Conservation (phyloP, 1,139 yeast genomes). For the Candida pseudoviswanathii region DNA sequence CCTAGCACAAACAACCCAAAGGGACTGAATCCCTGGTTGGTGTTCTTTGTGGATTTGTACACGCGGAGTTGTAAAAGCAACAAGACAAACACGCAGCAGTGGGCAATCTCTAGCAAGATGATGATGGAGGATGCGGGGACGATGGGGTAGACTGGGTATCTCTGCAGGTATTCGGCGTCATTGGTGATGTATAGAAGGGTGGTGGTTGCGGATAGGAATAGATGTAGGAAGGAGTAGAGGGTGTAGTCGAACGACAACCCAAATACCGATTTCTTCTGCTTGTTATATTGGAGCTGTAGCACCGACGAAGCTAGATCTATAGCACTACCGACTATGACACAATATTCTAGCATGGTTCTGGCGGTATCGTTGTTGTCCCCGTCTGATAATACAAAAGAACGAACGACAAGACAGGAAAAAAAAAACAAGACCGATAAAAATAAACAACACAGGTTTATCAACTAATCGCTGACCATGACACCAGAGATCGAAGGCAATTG, state of each 20-base stretch:
- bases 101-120: slow-evolving; percentile 17
- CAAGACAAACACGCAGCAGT: slow-evolving; percentile 13
- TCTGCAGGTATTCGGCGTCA: slow-evolving; percentile 16
- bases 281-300: slow-evolving; percentile 23
- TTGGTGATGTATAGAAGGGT: slow-evolving; percentile 19
- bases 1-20: slow-evolving; percentile 14
- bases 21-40: slow-evolving; percentile 28
- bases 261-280: slow-evolving; percentile 23
- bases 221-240: slow-evolving; percentile 18
- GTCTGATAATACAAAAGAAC: background rate
- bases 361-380: too few species aligned
- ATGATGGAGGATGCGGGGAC: slow-evolving; percentile 20
- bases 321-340: background rate
- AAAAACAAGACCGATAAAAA: slow-evolving; percentile 3
- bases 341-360: background rate
- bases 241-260: slow-evolving; percentile 33
- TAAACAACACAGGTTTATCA: background rate
- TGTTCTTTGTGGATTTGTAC: slow-evolving; percentile 22
- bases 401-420: background rate
- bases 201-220: slow-evolving; percentile 16
- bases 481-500: slow-evolving; percentile 57
- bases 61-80: slow-evolving; percentile 12
- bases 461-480: slow-evolving; percentile 11
- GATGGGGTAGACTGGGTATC: slow-evolving; percentile 13
- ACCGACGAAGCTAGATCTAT: background rate